Base-by-base conservation (phyloP, 2,329 filamentous ascomycete species). In the Kalmusia sp. region DNA sequence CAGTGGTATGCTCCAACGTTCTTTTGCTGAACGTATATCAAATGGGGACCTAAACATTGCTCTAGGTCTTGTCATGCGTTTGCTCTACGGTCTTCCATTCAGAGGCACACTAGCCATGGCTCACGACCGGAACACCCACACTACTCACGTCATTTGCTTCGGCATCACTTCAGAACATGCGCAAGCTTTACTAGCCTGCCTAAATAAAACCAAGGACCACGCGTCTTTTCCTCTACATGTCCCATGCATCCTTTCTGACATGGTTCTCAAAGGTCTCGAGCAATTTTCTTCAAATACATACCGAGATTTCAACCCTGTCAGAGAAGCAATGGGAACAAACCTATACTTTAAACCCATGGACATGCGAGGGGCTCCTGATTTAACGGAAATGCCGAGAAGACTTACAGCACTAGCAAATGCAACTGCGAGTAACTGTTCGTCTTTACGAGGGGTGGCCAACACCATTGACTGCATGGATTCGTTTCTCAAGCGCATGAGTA, bases 381-480 rank as follows among this genome's bases (percentile, higher is more conserved):
- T 56, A 2, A 8, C 34, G 6, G 48, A 46, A 2, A 49, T 56
- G 45, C 53, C 53, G 22, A 21, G 41, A 15, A 39, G 24, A 21
- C 31, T 56, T 2, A 52, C 53, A 1, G 49, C 53, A 5, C 19
- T 56, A 9, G 44, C 39, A 15, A 50, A 56, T n/a, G 49, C 49
- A 8, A 27, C 15, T 4, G 53, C 53, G 3, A 52, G 49, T 7
- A 52, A 45, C 31, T 33, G 27, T 6, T 24, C 33, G 12, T 49
- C 39, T 17, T 11, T 56, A 15, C 19, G 21, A 9, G 38, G 33
- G 6, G 31, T 35, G 3, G 8, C 11, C 2, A 45, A 19, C 11
- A 38, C 28, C 8, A 6, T 39, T 6, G 49, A 45, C 4, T 17
- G 6, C 3, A 35, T 51, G 38, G 39, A 44, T 3, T 25, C 6